Conservation (phyloP, 1,284 basidiomycete genomes). For the Ustilago hordei region DNA sequence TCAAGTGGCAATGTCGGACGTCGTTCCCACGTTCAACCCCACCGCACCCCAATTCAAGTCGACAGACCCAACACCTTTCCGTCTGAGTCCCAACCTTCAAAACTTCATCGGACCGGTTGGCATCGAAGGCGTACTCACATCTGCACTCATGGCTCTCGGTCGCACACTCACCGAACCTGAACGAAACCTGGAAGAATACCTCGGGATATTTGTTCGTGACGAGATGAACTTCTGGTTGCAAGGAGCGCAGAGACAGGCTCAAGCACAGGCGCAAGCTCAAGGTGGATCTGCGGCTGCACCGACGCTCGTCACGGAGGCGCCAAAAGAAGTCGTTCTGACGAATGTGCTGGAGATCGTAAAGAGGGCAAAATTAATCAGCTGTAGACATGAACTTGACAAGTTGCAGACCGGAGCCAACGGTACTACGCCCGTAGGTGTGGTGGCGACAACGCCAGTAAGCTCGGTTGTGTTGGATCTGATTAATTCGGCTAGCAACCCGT, state of each 20-base stretch:
- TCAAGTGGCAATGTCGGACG: conserved; percentile 64
- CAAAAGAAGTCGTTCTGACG: conserved; percentile 77
- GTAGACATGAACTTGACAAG: conserved; percentile 83
- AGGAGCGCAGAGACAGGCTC: conserved; percentile 57
- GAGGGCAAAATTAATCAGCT: conserved; percentile 85
- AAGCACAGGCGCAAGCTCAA: conserved; percentile 23
- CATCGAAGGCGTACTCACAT: conserved; percentile 88
- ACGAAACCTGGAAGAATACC: conserved; percentile 86
- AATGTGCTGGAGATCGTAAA: conserved; percentile 87
- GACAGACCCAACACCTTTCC: conserved; percentile 92
- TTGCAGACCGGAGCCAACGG: conserved; percentile 1
- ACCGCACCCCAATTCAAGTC: conserved; percentile 80
- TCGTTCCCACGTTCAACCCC: conserved; percentile 71
- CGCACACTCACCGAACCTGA: conserved; percentile 91
- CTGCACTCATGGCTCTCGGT: conserved; percentile 90
- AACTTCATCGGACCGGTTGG: conserved; percentile 88
- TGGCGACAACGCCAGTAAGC: conserved; percentile 68
- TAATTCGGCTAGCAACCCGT: conserved; percentile 74
- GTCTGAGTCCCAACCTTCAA: conserved; percentile 96
- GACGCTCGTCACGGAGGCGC: conserved; percentile 51
- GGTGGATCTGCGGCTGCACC: conserved; percentile 7
- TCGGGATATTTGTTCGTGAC: conserved; percentile 90
- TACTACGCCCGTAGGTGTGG: not conserved
- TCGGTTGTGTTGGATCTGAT: conserved; percentile 88
- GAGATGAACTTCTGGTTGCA: conserved; percentile 82